Conservation (phyloP, 2,329 filamentous ascomycete species). For the Hirsutella rhossiliensis region DNA sequence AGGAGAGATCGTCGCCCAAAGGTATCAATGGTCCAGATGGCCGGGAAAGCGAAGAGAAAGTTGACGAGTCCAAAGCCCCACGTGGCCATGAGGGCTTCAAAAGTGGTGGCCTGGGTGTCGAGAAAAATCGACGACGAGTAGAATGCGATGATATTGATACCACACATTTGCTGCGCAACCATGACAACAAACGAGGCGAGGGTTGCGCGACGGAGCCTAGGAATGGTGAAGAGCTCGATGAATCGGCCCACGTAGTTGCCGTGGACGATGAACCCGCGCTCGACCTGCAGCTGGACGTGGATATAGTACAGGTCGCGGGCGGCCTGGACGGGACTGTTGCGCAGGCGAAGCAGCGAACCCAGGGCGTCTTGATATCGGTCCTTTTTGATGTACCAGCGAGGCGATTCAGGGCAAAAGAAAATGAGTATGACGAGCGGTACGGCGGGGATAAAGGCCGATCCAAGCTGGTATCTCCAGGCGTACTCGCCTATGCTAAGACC, state of each 20-base stretch:
- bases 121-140: slow-evolving; percentile 55
- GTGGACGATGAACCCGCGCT: slow-evolving; percentile 34
- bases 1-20: slow-evolving; percentile 41
- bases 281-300: slow-evolving; percentile 50
- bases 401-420: slow-evolving; percentile 55
- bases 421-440: slow-evolving; percentile 46
- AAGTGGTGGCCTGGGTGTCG: slow-evolving; percentile 41
- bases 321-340: slow-evolving; percentile 43
- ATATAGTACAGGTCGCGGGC: slow-evolving; percentile 53
- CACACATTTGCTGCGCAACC: slow-evolving; percentile 64
- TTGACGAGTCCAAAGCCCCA: slow-evolving; percentile 47
- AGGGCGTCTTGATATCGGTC: slow-evolving; percentile 49
- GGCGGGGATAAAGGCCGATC: slow-evolving; percentile 49
- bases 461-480: slow-evolving; percentile 52
- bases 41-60: slow-evolving; percentile 45
- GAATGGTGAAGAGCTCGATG: slow-evolving; percentile 54
- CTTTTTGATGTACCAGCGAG: slow-evolving; percentile 57
- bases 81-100: slow-evolving; percentile 45
- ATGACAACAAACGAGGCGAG: slow-evolving; percentile 70
- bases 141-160: slow-evolving; percentile 64
- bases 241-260: slow-evolving; percentile 52
- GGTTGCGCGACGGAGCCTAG: slow-evolving; percentile 58
- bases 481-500: slow-evolving; percentile 17
- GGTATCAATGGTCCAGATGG: slow-evolving; percentile 46
- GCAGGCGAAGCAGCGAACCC: slow-evolving; percentile 36